These are phyloP conservation scores for Cryoendolithus antarcticus DNA, from an alignment of 2,329 filamentous ascomycete genomes.

Conservation along the genomic window DNA sequence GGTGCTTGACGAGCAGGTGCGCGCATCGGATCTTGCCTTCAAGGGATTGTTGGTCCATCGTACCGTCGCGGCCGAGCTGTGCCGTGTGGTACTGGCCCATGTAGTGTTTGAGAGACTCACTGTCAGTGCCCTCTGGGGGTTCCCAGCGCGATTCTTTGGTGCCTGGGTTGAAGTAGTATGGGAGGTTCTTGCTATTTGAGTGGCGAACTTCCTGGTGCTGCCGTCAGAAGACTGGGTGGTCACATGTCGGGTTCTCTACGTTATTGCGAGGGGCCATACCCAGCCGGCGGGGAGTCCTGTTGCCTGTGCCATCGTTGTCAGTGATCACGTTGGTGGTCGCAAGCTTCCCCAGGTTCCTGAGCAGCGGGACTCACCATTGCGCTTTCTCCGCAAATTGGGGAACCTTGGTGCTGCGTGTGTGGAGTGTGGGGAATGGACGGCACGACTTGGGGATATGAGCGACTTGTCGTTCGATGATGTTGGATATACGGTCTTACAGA, in stretches of 20 bases:
- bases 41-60: constrained; percentile 15
- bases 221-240: constrained; percentile 3
- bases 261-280: constrained; percentile 6
- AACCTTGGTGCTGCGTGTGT: too few relatives aligned
- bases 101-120: constrained; percentile 83
- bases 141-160: constrained; percentile 93
- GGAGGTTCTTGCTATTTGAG: constrained; percentile 96
- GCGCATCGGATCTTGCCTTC: constrained; percentile 86
- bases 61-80: constrained; percentile 26
- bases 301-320: constrained; percentile 10
- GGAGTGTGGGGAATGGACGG: too few relatives aligned
- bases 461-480: too few relatives aligned
- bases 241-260: constrained; percentile 1
- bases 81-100: constrained; percentile 73
- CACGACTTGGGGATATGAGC: too few relatives aligned
- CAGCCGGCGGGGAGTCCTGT: constrained; percentile 22
- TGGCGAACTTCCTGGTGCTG: constrained; percentile 63
- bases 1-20: constrained; percentile 89
- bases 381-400: too few relatives aligned
- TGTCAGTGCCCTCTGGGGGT: constrained; percentile 75
- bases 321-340: background rate
- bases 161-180: constrained; percentile 90
- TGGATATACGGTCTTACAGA: too few relatives aligned
- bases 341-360: constrained; percentile 1
- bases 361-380: too few relatives aligned